phyloP scores from a whole-genome alignment of 2,329 filamentous ascomycete species.

The Fusarium sp. region DNA sequence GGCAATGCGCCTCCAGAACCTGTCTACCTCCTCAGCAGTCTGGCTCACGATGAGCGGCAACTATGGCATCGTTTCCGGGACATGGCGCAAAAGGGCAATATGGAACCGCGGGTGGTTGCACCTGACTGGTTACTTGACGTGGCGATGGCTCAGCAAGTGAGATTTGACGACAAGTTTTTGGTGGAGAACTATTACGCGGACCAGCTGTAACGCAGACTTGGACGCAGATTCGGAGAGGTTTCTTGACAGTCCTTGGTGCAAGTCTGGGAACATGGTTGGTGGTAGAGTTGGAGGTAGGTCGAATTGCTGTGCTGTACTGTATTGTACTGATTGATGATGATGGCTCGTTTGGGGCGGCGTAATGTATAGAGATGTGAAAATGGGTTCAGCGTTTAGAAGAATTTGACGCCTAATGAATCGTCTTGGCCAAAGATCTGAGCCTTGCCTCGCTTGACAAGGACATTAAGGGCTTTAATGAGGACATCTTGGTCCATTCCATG shows the following conservation, averaged over 20 bases:
- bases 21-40: slow-evolving; percentile 84
- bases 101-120: slow-evolving; percentile 83
- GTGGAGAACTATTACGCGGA: slow-evolving; percentile 57
- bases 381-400: slow-evolving; percentile 74
- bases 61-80: slow-evolving; percentile 85
- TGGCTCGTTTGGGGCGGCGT: slow-evolving; percentile 7
- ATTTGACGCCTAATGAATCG: slow-evolving; percentile 93
- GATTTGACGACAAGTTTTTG: slow-evolving; percentile 74
- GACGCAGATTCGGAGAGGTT: slow-evolving; percentile 6
- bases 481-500: slow-evolving; percentile 89
- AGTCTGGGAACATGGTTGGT: slow-evolving; percentile 16
- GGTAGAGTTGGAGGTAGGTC: slow-evolving; percentile 19
- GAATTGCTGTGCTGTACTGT: slow-evolving; percentile 1
- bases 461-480: slow-evolving; percentile 80
- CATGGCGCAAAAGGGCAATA: slow-evolving; percentile 82
- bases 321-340: neutral
- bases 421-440: slow-evolving; percentile 94
- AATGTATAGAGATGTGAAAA: slow-evolving; percentile 33
- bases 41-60: slow-evolving; percentile 73
- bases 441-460: slow-evolving; percentile 89
- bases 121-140: slow-evolving; percentile 92
- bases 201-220: slow-evolving; percentile 15
- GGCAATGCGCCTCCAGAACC: slow-evolving; percentile 73
- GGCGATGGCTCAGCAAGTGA: slow-evolving; percentile 87
- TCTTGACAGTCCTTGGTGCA: slow-evolving; percentile 37